These are phyloP conservation scores for Cytospora chrysosperma DNA, from an alignment of 2,329 filamentous ascomycete species.

Conservation along the genomic window DNA sequence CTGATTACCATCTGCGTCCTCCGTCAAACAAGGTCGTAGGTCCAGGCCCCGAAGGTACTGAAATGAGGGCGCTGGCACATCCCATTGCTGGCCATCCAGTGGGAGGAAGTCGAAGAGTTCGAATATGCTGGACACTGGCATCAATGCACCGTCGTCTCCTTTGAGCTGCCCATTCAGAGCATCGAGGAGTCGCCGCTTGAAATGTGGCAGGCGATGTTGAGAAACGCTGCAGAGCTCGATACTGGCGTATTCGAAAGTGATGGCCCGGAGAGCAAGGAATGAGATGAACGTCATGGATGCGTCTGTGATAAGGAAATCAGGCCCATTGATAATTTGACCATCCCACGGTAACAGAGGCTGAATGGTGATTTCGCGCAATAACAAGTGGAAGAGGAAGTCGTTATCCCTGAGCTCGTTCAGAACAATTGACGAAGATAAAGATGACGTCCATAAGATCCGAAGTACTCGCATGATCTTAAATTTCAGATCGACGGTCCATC, in stretches of 20 bases:
- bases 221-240: conserved; percentile 79
- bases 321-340: conserved; percentile 56
- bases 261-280: conserved; percentile 74
- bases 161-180: conserved; percentile 76
- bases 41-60: conserved; percentile 66
- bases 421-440: conserved; percentile 71
- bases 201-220: conserved; percentile 66
- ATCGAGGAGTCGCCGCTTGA: conserved; percentile 67
- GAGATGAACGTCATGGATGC: conserved; percentile 70
- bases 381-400: conserved; percentile 76
- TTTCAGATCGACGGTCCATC: conserved; percentile 69
- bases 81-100: conserved; percentile 47
- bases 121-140: conserved; percentile 75
- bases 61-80: conserved; percentile 51
- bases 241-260: conserved; percentile 80
- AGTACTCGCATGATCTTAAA: conserved; percentile 71
- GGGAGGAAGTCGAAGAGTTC: conserved; percentile 89
- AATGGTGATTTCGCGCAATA: conserved; percentile 70
- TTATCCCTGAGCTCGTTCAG: conserved; percentile 77
- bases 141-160: conserved; percentile 62
- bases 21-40: conserved; percentile 61
- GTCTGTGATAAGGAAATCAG: conserved; percentile 67
- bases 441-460: conserved; percentile 78
- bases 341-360: conserved; percentile 73
- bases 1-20: conserved; percentile 54